Evolutionary conservation across 2,329 filamentous ascomycete genomes (phyloP).

Genomic region (Dothistroma septosporum): DNA sequence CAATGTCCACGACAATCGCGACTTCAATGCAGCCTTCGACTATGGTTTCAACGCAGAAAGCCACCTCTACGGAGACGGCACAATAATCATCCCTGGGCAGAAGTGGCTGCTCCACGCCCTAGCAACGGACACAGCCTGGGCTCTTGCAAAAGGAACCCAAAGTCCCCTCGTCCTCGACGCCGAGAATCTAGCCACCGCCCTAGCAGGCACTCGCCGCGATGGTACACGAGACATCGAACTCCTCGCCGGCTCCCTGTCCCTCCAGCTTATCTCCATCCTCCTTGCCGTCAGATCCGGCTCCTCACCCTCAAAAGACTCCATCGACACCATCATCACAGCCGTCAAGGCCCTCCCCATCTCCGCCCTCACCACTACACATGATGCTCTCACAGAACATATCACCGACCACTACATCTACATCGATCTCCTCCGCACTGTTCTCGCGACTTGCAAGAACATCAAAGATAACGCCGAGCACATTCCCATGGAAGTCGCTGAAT

Average conservation of each 20-base stretch:
- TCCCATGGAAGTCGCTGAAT: constrained; percentile 7
- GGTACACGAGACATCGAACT: constrained; percentile 15
- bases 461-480: constrained; percentile 11
- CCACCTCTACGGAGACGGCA: constrained; percentile 20
- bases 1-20: constrained; percentile 30
- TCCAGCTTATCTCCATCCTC: constrained; percentile 17
- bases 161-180: constrained; percentile 19
- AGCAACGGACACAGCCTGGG: constrained; percentile 28
- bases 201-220: neutral
- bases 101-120: constrained; percentile 25
- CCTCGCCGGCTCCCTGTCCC: constrained; percentile 21
- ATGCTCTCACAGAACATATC: constrained; percentile 17
- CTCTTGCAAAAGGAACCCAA: constrained; percentile 18
- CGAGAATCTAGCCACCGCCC: constrained; percentile 6
- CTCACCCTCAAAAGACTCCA: constrained; percentile 8
- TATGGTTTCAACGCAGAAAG: constrained; percentile 32
- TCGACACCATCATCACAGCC: constrained; percentile 14
- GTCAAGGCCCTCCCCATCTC: constrained; percentile 16
- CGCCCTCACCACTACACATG: constrained; percentile 8
- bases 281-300: constrained; percentile 5
- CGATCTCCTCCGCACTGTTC: constrained; percentile 26
- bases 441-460: constrained; percentile 19
- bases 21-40: constrained; percentile 35
- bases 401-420: constrained; percentile 25
- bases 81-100: constrained; percentile 12